A percentile compares a stretch with the other conserved stretches of the same genome.
phyloP scores from a whole-genome alignment of 2,329 filamentous ascomycete genomes.

The Sclerotinia minor region DNA sequence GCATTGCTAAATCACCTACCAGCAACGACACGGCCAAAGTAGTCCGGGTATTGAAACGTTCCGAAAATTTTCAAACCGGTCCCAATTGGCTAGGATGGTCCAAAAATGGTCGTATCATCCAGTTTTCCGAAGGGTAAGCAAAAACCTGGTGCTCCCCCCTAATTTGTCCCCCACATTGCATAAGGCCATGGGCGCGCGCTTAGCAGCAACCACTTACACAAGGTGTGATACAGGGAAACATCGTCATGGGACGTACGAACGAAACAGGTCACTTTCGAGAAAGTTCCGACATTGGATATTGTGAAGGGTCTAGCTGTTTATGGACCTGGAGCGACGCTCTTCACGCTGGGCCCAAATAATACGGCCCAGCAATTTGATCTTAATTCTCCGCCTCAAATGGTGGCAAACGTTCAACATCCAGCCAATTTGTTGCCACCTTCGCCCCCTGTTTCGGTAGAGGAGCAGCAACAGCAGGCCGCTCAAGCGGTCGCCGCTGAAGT shows the following conservation, averaged over 20 bases:
- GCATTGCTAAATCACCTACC: conserved; percentile 78
- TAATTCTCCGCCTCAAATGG: conserved; percentile 76
- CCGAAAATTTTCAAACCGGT: conserved; percentile 70
- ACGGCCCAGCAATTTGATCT: conserved; percentile 95
- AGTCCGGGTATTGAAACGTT: conserved; percentile 80
- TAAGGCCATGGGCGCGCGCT: conserved; percentile 49
- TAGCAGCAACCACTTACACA: conserved; percentile 45
- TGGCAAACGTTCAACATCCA: conserved; percentile 83
- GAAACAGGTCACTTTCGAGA: conserved; percentile 91
- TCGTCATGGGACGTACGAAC: conserved; percentile 96
- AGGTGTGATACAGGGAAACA: conserved; percentile 65
- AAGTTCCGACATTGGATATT: conserved; percentile 79
- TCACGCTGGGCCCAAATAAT: conserved; percentile 84
- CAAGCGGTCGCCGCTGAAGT: conserved; percentile 37
- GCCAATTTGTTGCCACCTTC: conserved; percentile 77
- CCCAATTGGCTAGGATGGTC: conserved; percentile 99
- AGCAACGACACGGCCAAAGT: conserved; percentile 78
- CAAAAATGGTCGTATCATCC: conserved; percentile 93
- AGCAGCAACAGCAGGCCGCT: conserved; percentile 53
- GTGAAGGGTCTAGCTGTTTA: conserved; percentile 83
- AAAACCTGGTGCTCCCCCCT: conserved; percentile 18
- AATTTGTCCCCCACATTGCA: conserved; percentile 31
- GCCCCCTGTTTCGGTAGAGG: conserved; percentile 77
- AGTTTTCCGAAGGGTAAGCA: conserved; percentile 85
- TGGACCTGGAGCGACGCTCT: conserved; percentile 85